Percentiles rank a stretch among this genome's conserved stretches.
These are phyloP conservation scores for Hericium coralloides DNA, from an alignment of 768 basidiomycete genomes.

Conservation along the genomic window DNA sequence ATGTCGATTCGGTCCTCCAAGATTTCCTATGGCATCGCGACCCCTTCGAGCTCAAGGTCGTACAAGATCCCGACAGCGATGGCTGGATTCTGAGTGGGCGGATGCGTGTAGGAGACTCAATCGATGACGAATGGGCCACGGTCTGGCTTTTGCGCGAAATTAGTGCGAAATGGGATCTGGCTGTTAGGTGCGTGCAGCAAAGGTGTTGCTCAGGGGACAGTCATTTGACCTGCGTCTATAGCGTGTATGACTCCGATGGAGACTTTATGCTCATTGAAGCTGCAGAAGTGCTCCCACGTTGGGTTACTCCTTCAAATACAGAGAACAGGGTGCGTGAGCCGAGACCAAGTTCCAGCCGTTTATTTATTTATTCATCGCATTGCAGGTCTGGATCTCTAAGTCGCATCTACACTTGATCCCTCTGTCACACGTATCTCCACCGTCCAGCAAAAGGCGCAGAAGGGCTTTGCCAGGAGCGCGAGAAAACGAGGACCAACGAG, in stretches of 20 bases:
- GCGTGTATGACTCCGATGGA: constrained; percentile 85
- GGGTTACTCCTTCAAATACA: constrained; percentile 88
- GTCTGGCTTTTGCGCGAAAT: constrained; percentile 85
- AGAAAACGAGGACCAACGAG: constrained; percentile 47
- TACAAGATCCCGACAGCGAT: constrained; percentile 32
- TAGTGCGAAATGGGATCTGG: constrained; percentile 70
- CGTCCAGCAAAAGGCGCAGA: constrained; percentile 43
- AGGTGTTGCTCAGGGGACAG: neutral
- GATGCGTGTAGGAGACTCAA: constrained; percentile 89
- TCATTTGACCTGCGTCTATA: constrained; percentile 17
- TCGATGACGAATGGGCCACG: constrained; percentile 97
- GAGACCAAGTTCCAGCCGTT: constrained; percentile 11
- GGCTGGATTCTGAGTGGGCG: constrained; percentile 67
- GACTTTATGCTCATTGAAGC: constrained; percentile 96
- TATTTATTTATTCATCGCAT: constrained; percentile 6
- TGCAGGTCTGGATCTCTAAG: constrained; percentile 85
- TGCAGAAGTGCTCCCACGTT: constrained; percentile 78
- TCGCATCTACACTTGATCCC: constrained; percentile 84
- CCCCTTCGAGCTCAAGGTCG: constrained; percentile 68
- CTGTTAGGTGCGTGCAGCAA: constrained; percentile 52
- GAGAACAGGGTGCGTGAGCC: constrained; percentile 76
- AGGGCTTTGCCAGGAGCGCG: constrained; percentile 32
- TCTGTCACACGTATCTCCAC: constrained; percentile 61
- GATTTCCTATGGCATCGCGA: constrained; percentile 81
- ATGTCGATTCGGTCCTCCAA: constrained; percentile 45